Conservation (phyloP, 805 yeast genomes). For the Torulaspora delbrueckii region DNA sequence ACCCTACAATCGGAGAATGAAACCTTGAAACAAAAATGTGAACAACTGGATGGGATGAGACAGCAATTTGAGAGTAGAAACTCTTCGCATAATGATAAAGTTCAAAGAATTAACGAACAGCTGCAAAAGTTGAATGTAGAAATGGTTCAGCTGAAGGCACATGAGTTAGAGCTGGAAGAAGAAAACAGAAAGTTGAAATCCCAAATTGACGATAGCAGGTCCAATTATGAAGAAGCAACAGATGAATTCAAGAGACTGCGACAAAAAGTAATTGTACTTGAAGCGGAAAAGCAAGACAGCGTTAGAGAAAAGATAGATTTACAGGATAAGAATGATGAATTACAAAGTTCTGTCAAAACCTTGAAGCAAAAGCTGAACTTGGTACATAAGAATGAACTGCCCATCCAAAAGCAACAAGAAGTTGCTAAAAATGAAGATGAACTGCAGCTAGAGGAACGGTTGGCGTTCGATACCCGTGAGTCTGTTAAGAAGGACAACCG, state of each 20-base stretch:
- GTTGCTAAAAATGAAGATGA: constrained; percentile 1
- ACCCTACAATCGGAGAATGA: constrained; percentile 32
- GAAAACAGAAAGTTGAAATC: constrained; percentile 25
- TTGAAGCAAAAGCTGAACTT: constrained; percentile 13
- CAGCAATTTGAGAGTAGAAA: constrained; percentile 20
- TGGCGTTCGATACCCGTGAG: neutral
- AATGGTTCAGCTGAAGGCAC: constrained; percentile 29
- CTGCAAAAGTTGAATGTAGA: constrained; percentile 31
- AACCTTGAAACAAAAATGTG: constrained; percentile 19
- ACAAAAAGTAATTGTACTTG: constrained; percentile 17
- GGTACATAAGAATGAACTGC: constrained; percentile 5
- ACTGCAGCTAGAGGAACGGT: constrained; percentile 6
- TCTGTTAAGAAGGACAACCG: neutral
- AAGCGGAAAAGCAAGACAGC: constrained; percentile 20
- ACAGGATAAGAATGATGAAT: constrained; percentile 25
- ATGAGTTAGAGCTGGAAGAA: constrained; percentile 27
- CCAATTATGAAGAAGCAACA: constrained; percentile 17
- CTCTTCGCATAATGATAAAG: constrained; percentile 12
- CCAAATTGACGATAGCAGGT: constrained; percentile 16
- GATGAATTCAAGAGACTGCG: constrained; percentile 19
- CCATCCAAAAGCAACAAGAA: constrained; percentile 5
- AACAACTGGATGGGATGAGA: constrained; percentile 19
- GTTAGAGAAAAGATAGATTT: constrained; percentile 25
- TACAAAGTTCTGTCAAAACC: constrained; percentile 15
- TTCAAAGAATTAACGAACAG: constrained; percentile 28